Evolutionary conservation across 768 basidiomycete genomes (phyloP), one percentile per base, ranked within the genome.

Genomic region (Zangia roseola): DNA sequence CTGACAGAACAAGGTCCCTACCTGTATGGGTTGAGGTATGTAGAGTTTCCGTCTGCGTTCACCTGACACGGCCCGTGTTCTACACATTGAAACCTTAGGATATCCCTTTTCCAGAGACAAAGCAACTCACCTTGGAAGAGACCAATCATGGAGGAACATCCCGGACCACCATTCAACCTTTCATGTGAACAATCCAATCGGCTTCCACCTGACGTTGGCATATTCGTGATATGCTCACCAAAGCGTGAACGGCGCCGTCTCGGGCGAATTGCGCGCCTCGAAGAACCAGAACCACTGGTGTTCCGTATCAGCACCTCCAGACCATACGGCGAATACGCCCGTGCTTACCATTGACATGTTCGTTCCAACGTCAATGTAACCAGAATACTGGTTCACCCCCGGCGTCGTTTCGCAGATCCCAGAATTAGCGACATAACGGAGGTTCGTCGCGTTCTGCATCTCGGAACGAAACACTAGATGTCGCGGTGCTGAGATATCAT

Each of bases 221-320:
- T 6, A 16, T 34, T 9, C 24, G 20, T 10, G 14, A 45, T 12
- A 40, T 21, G 24, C 63, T 34, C 49, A 81, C 83, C 84, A 86
- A 20, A 86, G 69, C 2, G 83, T 83, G 56, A 87, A 80, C 0
- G 84, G 84, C 0, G 83, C 83, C 2, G 74, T 81, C 41, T 82
- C 78, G 0, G 83, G 81, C 3, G 72, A 68, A 25, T 78, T 65
- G 13, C 85, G 74, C 3, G 84, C 75, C 52, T 82, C 85, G 45
- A 86, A 87, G 64, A 85, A 86, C 82, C 84, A 86, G 58, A 86
- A 86, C 82, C 81, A 86, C 83, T 84, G 45, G 31, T 14, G 13
- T 31, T 13, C 36, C 43, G 17, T 21, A 34, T 63, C 4, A 63
- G 38, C 14, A 28, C 8, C 31, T n/a, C 17, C 20, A 26, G 4